phyloP scores from a whole-genome alignment of 2,329 filamentous ascomycete species.

The Exserohilum rostratum region DNA sequence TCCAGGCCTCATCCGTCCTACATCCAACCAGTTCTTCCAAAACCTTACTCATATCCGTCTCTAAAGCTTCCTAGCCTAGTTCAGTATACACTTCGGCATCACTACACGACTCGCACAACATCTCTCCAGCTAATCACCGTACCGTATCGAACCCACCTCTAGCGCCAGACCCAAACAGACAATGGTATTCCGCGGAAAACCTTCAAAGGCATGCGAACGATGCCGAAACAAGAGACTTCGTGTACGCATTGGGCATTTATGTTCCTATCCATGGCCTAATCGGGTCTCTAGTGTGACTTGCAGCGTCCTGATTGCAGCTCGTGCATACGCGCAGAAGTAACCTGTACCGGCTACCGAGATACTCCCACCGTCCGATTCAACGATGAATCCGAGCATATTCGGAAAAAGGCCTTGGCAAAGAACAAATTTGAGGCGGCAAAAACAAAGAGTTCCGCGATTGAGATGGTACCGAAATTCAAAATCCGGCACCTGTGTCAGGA shows the following conservation, averaged over 20 bases:
- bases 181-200: constrained; percentile 26
- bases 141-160: background rate
- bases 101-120: background rate
- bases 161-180: background rate
- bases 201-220: constrained; percentile 27
- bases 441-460: background rate
- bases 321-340: constrained; percentile 23
- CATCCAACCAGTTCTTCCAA: background rate
- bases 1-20: background rate
- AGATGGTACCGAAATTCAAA: constrained; percentile 10
- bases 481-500: constrained; percentile 22
- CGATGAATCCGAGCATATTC: constrained; percentile 32
- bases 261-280: background rate
- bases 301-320: constrained; percentile 27
- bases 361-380: constrained; percentile 27
- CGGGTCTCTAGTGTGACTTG: constrained; percentile 31
- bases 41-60: no score
- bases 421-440: background rate
- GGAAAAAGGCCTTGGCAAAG: constrained; percentile 17
- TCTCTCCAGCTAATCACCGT: background rate
- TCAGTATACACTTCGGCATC: background rate
- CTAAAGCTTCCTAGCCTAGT: no score
- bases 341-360: constrained; percentile 36
- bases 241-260: constrained; percentile 6
- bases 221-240: constrained; percentile 25